Evolutionary conservation across 208 protist genomes (phyloP).

Genomic region (Leishmania major): DNA sequence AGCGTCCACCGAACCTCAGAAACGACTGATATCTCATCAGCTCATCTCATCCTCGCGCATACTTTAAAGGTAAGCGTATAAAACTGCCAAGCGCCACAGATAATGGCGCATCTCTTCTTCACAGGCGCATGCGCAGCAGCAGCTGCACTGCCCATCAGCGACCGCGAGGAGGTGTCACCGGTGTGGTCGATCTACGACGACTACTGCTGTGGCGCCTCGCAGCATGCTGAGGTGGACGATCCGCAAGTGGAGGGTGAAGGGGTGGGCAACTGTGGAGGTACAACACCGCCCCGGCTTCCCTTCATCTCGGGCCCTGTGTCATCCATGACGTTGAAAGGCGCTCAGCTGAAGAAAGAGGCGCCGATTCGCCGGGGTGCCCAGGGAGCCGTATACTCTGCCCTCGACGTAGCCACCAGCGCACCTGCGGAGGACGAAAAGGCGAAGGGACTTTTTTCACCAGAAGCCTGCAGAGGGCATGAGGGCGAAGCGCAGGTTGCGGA

Average conservation of each 20-base stretch:
- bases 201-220: constrained; percentile 6
- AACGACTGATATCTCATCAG: background rate
- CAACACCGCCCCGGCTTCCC: constrained; percentile 11
- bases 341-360: constrained; percentile 55
- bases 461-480: background rate
- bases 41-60: background rate
- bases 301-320: constrained; percentile 34
- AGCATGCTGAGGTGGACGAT: background rate
- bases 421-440: too few species aligned
- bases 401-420: constrained; percentile 25
- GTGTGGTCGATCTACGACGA: constrained; percentile 82
- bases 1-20: background rate
- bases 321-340: constrained; percentile 40
- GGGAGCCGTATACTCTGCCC: constrained; percentile 78
- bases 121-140: background rate
- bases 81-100: background rate
- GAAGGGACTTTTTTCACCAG: background rate
- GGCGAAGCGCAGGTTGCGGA: background rate
- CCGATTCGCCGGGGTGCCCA: constrained; percentile 78
- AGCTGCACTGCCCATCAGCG: background rate
- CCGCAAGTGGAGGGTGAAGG: background rate
- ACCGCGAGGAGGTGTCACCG: constrained; percentile 30
- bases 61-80: constrained; percentile 1
- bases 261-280: background rate
- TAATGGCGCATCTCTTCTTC: constrained; percentile 10